Percentiles rank a stretch among this genome's conserved stretches.
Conservation (phyloP, 441 rosid genomes). For the Bruguiera hainesii region DNA sequence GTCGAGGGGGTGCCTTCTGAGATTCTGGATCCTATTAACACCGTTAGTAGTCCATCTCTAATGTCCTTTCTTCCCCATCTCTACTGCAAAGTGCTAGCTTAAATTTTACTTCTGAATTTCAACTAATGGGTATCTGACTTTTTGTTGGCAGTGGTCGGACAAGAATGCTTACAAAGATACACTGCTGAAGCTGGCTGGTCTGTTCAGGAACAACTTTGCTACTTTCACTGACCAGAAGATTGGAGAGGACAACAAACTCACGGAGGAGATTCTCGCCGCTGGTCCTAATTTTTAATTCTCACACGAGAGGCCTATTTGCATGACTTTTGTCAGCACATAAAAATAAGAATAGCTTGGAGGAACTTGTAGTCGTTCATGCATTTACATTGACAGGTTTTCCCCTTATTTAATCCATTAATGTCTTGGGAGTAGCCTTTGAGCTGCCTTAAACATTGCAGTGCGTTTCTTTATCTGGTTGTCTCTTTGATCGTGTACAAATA, state of each 20-base stretch:
- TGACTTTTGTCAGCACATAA: too few relatives aligned
- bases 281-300: constrained; percentile 34
- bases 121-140: not conserved
- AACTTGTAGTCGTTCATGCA: too few relatives aligned
- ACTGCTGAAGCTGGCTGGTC: constrained; percentile 45
- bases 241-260: constrained; percentile 39
- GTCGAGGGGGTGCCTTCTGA: constrained; percentile 82
- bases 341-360: too few relatives aligned
- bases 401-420: too few relatives aligned
- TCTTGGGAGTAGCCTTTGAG: too few relatives aligned
- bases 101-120: not conserved
- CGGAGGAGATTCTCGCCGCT: constrained; percentile 45
- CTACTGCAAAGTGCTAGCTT: too few relatives aligned
- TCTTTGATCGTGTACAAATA: too few relatives aligned
- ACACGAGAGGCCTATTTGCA: too few relatives aligned
- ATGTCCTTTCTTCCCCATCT: not conserved
- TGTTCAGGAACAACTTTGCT: constrained; percentile 47
- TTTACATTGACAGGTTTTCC: too few relatives aligned
- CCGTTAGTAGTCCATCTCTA: constrained; percentile 41
- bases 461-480: too few relatives aligned
- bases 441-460: too few relatives aligned
- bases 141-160: constrained; percentile 19
- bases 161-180: constrained; percentile 46
- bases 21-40: constrained; percentile 73
- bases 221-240: constrained; percentile 42